Base-by-base conservation (phyloP, 306 rosid species). In the Rosa multiflora region DNA sequence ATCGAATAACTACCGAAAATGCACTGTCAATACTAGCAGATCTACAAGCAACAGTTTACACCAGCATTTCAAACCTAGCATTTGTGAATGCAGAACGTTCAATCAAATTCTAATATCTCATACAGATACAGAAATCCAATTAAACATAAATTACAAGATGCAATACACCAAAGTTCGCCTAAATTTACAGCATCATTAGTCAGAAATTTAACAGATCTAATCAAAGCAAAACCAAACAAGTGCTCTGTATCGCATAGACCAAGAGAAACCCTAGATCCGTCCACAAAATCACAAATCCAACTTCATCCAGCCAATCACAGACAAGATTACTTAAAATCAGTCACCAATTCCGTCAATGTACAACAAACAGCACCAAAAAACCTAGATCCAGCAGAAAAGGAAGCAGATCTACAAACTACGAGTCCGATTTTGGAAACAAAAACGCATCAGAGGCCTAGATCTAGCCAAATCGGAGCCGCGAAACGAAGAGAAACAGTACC, bases 401-500 rank as follows among this genome's bases (percentile, higher is more conserved):
- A 18, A 76, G 9, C 68, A 76, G n/a, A 46, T 20, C 56, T 61
- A 44, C 13, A 23, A 10, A 5, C 23, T 3, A 73, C 14, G 6
- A 35, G 29, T n/a, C 63, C 53, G 11, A 17, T 32, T 49, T 4
- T 9, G 12, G 2, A 37, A 5, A 2, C 2, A 15, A 12, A 21
- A 49, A 17, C 21, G 7, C 62, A 71, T 26, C 0, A 35, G 13
- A 12, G 12, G 18, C 10, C 18, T 39, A 75, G 79, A 80, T 42
- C 80, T 58, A 35, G 6, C 8, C 5, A 13, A 46, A 82, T 72
- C 53, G 21, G 29, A 56, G 35, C 35, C 35, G 35, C 35, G 35
- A 32, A 32, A 32, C 35, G 35, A 32, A 32, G 62, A 56, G 29
- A 62, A 11, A 0, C 2, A 20, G 79, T 48, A 88, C 92, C 89